Base-by-base conservation (phyloP, 2,329 filamentous ascomycete genomes). In the Aciculosporium take region DNA sequence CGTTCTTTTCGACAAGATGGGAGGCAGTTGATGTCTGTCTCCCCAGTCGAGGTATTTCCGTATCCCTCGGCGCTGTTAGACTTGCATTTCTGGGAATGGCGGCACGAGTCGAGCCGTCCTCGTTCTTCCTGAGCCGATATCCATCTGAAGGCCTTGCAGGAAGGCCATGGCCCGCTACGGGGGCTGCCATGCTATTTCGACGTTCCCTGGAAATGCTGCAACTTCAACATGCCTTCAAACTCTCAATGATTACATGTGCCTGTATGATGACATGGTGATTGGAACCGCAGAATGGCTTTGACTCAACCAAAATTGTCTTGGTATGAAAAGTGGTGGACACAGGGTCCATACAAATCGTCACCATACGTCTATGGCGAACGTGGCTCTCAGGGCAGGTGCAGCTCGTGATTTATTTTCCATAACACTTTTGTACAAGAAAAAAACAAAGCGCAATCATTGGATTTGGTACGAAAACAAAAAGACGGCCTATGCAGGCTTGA, bases 101-200 rank as follows among this genome's bases (percentile, higher is more conserved):
- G 12, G 46, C 45, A 25, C 49, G 39, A 23, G 37, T 29, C 32
- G 40, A 44, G 31, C 46, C 32, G 27, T 59, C 53, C 31, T 51
- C 49, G 33, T 48, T 46, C 38, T 49, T 54, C 43, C 54, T 53
- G 8, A 53, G 49, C 43, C 57, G 51, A 48, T 54, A 49, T 39
- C 56, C 53, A 37, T 67, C 63, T 29, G 55, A 55, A 48, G 64
- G 59, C 45, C 62, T 58, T 44, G 59, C 51, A 10, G 62, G 63
- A 38, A 65, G 56, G 43, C 65, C 62, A 49, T 59, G 62, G 42
- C 59, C 59, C 46, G 54, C 55, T 52, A 58, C 60, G 42, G 59
- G 54, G 51, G 64, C 62, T 56, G 64, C 62, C 66, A 69, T 69
- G 46, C 44, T 62, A 45, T 52, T 54, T 56, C 56, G 51, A 53